Base-by-base conservation (phyloP, 1,284 basidiomycete genomes). In the Retiboletus fuscus region DNA sequence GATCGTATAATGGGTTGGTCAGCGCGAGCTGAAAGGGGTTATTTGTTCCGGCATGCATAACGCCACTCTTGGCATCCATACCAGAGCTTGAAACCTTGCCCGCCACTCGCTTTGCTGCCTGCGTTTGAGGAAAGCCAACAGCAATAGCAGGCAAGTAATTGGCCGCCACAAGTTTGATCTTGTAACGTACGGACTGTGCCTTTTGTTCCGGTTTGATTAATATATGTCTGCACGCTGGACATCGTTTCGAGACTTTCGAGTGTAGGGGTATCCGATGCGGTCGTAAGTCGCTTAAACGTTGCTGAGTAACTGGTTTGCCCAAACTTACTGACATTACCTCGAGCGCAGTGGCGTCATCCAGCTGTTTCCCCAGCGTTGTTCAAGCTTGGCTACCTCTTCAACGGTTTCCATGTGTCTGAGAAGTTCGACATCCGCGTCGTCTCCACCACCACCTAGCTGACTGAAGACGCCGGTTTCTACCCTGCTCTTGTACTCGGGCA, bases 141-240 rank as follows among this genome's bases (percentile, higher is more conserved):
- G 91, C 90, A 55, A 98, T 93, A 4, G 93, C 90, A 1, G 97
- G 98, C 24, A 99, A 87, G 82, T 98, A 99, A 82, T 95, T 97
- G 39, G 93, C 90, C 0, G 97, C 98, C 61, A 97, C 94, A 61
- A 98, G 92, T 82, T 98, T 98, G 84, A 99, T 99, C 84, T 99
- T 99, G 89, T 94, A 98, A 11, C 95, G 90, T 46, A 95, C 93
- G 11, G 95, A 95, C 76, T 95, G 94, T 0, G 96, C 93, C 82
- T 99, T 99, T 78, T 96, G 94, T 81, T 99, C 98, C 2, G 98
- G 98, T 80, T 98, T 98, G 84, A 99, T 97, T 72, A 99, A 90
- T 76, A 99, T 97, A 83, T 99, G 97, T 22, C 95, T 92, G 81
- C 98, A 99, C 4, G 89, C 89, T 10, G 96, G 93, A 84, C 98